Percentiles rank a stretch among this genome's conserved stretches.
phyloP scores from a whole-genome alignment of 306 rosid species.

The Pueraria montana region DNA sequence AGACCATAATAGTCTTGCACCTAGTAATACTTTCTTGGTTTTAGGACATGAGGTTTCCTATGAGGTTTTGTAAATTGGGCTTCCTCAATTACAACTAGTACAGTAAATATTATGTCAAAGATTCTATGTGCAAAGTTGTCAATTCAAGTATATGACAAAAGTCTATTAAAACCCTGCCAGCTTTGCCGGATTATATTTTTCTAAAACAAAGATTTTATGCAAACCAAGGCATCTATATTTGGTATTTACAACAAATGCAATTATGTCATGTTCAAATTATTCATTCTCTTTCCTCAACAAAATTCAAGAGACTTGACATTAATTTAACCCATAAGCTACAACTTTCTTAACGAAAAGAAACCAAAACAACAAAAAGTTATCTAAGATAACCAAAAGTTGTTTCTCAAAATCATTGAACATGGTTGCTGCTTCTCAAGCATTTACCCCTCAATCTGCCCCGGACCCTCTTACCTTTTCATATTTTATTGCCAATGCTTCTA shows the following conservation, averaged over 20 bases:
- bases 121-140: neutral
- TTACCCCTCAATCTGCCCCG: neutral
- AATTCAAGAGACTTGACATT: slow-evolving; percentile 18
- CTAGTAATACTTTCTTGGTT: too few relatives aligned
- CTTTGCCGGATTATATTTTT: neutral
- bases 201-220: neutral
- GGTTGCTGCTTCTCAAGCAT: slow-evolving; percentile 11
- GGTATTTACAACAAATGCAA: slow-evolving; percentile 29
- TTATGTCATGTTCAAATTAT: slow-evolving; percentile 20
- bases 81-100: too few relatives aligned
- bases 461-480: slow-evolving; percentile 22
- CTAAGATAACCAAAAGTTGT: neutral
- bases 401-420: slow-evolving; percentile 40
- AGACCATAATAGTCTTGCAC: too few relatives aligned
- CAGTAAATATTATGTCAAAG: neutral
- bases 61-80: too few relatives aligned
- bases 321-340: neutral
- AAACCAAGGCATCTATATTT: slow-evolving; percentile 31
- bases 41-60: too few relatives aligned
- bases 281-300: slow-evolving; percentile 15
- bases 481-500: neutral
- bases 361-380: neutral
- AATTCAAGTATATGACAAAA: neutral
- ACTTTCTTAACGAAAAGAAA: neutral
- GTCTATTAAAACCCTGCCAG: neutral